Evolutionary conservation across 768 basidiomycete species (phyloP).

Genomic region (Pulveroboletus sp.): DNA sequence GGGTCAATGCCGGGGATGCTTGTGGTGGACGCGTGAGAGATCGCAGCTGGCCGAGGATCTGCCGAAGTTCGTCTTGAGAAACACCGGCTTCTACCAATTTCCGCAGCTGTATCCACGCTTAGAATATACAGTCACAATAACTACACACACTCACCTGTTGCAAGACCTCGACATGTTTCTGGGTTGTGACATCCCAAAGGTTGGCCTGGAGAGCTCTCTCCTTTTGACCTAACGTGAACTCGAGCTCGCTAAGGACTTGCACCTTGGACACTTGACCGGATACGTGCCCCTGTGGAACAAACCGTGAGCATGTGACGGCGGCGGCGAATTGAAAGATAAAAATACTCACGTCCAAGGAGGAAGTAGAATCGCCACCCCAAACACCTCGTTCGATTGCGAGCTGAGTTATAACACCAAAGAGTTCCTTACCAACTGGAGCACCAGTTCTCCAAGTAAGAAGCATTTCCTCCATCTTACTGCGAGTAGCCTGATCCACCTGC

Average conservation of each 20-base stretch:
- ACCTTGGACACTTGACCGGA: conserved; percentile 58
- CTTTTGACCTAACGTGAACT: conserved; percentile 78
- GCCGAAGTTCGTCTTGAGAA: conserved; percentile 71
- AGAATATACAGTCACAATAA: neutral
- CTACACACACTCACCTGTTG: conserved; percentile 58
- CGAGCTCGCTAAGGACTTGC: conserved; percentile 80
- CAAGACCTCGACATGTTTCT: conserved; percentile 72
- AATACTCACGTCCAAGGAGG: conserved; percentile 37
- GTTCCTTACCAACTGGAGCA: conserved; percentile 70
- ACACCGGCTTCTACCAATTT: conserved; percentile 75
- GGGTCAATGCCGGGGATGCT: conserved; percentile 30
- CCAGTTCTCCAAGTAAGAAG: conserved; percentile 92
- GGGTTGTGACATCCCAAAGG: conserved; percentile 64
- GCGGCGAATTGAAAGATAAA: neutral
- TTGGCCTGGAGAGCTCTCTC: conserved; percentile 68
- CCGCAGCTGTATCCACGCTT: conserved; percentile 45
- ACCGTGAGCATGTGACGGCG: conserved; percentile 7
- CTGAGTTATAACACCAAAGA: conserved; percentile 82
- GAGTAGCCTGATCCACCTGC: conserved; percentile 77
- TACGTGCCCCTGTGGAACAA: conserved; percentile 31
- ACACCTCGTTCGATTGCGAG: conserved; percentile 79
- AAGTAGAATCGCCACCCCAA: conserved; percentile 58
- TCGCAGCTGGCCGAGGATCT: conserved; percentile 70
- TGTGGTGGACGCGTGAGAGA: conserved; percentile 46
- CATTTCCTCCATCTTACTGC: conserved; percentile 98